Evolutionary conservation across 345 rosid genomes (phyloP).

Genomic region (Syzygium grande): DNA sequence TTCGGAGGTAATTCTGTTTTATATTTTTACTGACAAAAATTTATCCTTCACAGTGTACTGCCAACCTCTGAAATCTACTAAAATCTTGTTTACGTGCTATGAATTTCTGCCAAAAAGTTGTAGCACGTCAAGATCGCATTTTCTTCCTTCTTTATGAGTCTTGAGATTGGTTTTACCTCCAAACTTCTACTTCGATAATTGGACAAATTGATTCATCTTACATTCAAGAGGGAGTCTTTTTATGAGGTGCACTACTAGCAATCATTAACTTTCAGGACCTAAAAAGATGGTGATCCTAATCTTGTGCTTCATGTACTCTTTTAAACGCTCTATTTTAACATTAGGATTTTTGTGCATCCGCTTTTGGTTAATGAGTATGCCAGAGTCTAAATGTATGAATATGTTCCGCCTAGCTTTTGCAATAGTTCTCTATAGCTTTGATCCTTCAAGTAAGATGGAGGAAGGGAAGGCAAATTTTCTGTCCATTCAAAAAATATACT

Average conservation of each 20-base stretch:
- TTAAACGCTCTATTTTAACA: background rate
- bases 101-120: background rate
- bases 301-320: background rate
- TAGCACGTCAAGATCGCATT: background rate
- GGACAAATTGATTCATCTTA: background rate
- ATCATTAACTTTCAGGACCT: background rate
- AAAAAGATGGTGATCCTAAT: background rate
- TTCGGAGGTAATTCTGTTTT: slow-evolving; percentile 25
- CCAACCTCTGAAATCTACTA: background rate
- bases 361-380: background rate
- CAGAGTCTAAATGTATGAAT: background rate
- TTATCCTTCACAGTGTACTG: background rate
- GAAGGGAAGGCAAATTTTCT: background rate
- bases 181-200: background rate
- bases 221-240: background rate
- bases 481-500: background rate
- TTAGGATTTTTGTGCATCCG: background rate
- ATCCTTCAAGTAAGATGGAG: background rate
- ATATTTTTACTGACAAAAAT: background rate
- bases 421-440: background rate
- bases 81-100: background rate
- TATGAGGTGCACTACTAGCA: background rate
- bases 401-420: background rate
- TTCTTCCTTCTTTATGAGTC: background rate
- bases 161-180: background rate